These are phyloP conservation scores for Allium fistulosum DNA, from an alignment of 106 monocot species.

Conservation along the genomic window DNA sequence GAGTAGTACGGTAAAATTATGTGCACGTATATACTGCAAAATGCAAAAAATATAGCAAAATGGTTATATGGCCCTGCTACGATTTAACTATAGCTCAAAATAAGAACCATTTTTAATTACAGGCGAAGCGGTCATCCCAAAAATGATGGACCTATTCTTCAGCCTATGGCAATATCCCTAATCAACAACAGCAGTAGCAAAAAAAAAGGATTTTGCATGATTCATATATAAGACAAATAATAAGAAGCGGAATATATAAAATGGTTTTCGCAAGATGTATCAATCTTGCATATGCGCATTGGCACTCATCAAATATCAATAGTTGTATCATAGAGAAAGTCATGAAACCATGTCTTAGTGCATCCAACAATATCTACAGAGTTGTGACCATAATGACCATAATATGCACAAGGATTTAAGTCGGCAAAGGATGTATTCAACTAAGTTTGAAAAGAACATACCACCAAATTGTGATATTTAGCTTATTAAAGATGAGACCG, in stretches of 20 bases:
- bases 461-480: no score
- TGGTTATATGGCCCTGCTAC: no score
- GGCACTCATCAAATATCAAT: slow-evolving; percentile 87
- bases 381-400: slow-evolving; percentile 78
- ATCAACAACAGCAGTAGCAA: slow-evolving; percentile 3
- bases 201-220: not conserved
- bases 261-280: no score
- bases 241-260: no score
- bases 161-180: slow-evolving; percentile 79
- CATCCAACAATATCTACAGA: slow-evolving; percentile 77
- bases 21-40: not conserved
- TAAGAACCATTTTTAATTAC: slow-evolving; percentile 57
- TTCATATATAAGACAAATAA: no score
- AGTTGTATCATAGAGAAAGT: slow-evolving; percentile 36
- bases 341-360: slow-evolving; percentile 72
- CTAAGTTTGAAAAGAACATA: no score
- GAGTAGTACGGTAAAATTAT: not conserved
- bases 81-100: no score
- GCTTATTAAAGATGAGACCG: no score
- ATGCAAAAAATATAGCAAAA: not conserved
- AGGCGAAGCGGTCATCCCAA: slow-evolving; percentile 94
- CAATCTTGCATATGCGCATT: slow-evolving; percentile 46
- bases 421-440: no score
- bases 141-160: slow-evolving; percentile 40
- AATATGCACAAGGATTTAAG: slow-evolving; percentile 28